Base-by-base conservation (phyloP, 192 early-diverging fungal genomes). In the Rhizoclosmatium sp. region DNA sequence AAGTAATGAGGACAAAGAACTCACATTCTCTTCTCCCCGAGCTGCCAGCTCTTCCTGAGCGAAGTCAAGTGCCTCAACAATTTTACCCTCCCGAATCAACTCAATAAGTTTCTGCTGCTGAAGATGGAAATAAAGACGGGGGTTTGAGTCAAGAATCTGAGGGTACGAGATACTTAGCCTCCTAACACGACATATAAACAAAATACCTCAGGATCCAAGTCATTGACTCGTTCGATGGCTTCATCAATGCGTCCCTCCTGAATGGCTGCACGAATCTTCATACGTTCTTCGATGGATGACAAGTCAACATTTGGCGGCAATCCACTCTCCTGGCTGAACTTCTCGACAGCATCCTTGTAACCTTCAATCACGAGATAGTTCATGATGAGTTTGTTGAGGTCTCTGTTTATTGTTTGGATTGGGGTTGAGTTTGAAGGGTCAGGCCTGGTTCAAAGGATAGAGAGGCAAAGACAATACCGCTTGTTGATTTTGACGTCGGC, bases 331-430 rank as follows among this genome's bases (percentile, higher is more conserved):
- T 89, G 81, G 78, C 92, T 93, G 78, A 99, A 98, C 84, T 97
- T 95, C 84, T 99, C 95, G 0, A 97, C 98, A 0, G 98, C 98
- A 81, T 98, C 96, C 84, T 97, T 99, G 89, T 96, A 99, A 5
- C 98, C 98, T 83, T 99, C 98, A 60, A 99, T 97, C 12, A 98
- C 92, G 31, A 99, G 85, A 71, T 99, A 99, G 88, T 99, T 98
- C 97, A 99, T 99, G 47, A 99, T 91, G 39, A 99, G 91, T 82
- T 95, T 95, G 90, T 99, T 98, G 59, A 99, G 87, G 84, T 98
- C 97, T 9, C 84, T 88, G 65, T 23, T 59, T 71, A 23, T 69
- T 44, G 9, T 39, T 3, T 10, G 49, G 47, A 3, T 48, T 19
- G 2, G 44, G 23, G 1, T 23, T 58, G 31, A 71, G 12, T 69